Percentiles rank a stretch among this genome's conserved stretches.
Evolutionary conservation across 257 asterid species (phyloP).

Genomic region (Echites panduratus): DNA sequence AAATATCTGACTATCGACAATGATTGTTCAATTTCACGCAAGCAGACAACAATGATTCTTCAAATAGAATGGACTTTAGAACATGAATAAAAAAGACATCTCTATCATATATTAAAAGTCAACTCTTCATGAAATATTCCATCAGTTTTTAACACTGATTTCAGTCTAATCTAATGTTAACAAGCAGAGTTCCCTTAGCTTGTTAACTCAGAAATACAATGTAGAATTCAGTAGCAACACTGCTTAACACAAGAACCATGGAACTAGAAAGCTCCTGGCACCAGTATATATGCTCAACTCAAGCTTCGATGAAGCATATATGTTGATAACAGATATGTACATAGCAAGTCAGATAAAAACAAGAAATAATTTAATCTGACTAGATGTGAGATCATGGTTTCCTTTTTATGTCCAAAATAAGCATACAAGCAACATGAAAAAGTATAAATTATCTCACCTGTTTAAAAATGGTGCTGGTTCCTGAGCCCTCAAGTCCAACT

Average conservation of each 20-base stretch:
- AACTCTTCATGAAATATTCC: neutral
- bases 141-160: neutral
- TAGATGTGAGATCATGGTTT: neutral
- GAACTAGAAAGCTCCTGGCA: neutral
- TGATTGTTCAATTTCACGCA: neutral
- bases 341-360: neutral
- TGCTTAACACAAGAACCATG: neutral
- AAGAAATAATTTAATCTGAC: neutral
- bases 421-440: neutral
- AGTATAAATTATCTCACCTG: slow-evolving; percentile 42
- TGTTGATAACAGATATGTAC: neutral
- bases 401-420: neutral
- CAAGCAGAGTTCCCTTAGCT: neutral
- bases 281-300: neutral
- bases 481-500: slow-evolving; percentile 83
- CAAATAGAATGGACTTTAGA: neutral
- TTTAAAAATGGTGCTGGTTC: slow-evolving; percentile 93
- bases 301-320: neutral
- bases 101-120: neutral
- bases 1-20: neutral
- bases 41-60: neutral
- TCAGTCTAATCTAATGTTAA: neutral
- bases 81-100: neutral
- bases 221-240: neutral
- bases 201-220: neutral